phyloP scores from a whole-genome alignment of 345 rosid species.

The Citrus australasica region DNA sequence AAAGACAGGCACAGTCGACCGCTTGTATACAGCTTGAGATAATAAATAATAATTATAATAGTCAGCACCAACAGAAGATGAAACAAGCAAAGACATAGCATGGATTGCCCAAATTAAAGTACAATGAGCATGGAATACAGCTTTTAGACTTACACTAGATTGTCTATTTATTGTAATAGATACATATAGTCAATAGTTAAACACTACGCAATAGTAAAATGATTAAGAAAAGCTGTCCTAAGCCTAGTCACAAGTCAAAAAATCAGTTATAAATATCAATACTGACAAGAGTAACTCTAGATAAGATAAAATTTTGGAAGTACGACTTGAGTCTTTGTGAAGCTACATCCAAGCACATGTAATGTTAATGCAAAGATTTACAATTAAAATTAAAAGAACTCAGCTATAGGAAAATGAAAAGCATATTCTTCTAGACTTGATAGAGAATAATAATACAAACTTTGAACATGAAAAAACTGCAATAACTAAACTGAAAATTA shows the following conservation, averaged over 20 bases:
- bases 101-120: neutral
- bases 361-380: neutral
- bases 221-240: neutral
- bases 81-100: slow-evolving; percentile 1
- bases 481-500: neutral
- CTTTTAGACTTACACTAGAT: neutral
- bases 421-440: neutral
- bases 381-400: neutral
- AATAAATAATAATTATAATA: slow-evolving; percentile 22
- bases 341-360: neutral
- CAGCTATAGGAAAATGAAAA: neutral
- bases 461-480: neutral
- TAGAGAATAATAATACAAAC: neutral
- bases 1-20: slow-evolving; percentile 83
- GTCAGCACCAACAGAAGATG: slow-evolving; percentile 26
- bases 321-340: neutral
- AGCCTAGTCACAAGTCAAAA: neutral
- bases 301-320: neutral
- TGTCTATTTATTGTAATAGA: neutral
- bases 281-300: neutral
- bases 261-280: neutral
- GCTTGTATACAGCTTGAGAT: slow-evolving; percentile 70
- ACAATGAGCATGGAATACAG: neutral
- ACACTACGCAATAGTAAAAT: neutral
- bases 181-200: slow-evolving; percentile 1